Base-by-base conservation (phyloP, 1,139 yeast genomes). In the Saccharomycopsis crataegensis region DNA sequence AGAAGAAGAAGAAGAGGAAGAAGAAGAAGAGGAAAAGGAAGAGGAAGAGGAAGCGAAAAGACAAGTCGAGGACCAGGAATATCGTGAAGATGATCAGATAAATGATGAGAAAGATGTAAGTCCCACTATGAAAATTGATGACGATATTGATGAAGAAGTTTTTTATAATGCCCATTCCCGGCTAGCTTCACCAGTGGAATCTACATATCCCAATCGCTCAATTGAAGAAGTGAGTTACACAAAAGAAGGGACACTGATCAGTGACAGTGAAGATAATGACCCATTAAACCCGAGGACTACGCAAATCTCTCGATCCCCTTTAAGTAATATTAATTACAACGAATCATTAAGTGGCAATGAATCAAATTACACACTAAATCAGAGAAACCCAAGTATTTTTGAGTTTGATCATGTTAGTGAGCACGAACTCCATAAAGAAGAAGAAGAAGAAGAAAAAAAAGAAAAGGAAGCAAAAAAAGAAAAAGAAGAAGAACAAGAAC, bases 251-350 rank as follows among this genome's bases (percentile, higher is more conserved):
- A 3, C 8, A 28, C 6, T 33, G 9, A 31, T 2, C 28, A 36
- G n/a, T 11, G 40, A 36, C n/a, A 36, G 5, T 36, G n/a, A 32
- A 17, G 16, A 49, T 7, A 42, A 40, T 3, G 46, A 33, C 7
- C 41, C 7, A 44, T 22, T 32, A 17, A 45, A 52, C n/a, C 50
- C 55, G 55, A 52, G 55, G 55, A 52, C 55, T 52, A 52, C 53
- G 55, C 55, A 36, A 52, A 52, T 52, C 52, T 31, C 55, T 49
- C 50, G 22, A 38, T 50, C 53, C 7, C 53, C 53, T 11, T 45
- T 50, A 45, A 48, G 51, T 42, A 43, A 46, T 31, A 31, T 16
- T 6, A 17, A 31, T 14, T 12, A 45, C 36, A 34, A 49, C 42
- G 33, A 48, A 12, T 50, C 46, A 7, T n/a, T 42, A 16, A 28